Percentiles rank a stretch among this genome's conserved stretches.
Evolutionary conservation across 1,284 basidiomycete species (phyloP).

Genomic region (Tranzscheliella williamsii): DNA sequence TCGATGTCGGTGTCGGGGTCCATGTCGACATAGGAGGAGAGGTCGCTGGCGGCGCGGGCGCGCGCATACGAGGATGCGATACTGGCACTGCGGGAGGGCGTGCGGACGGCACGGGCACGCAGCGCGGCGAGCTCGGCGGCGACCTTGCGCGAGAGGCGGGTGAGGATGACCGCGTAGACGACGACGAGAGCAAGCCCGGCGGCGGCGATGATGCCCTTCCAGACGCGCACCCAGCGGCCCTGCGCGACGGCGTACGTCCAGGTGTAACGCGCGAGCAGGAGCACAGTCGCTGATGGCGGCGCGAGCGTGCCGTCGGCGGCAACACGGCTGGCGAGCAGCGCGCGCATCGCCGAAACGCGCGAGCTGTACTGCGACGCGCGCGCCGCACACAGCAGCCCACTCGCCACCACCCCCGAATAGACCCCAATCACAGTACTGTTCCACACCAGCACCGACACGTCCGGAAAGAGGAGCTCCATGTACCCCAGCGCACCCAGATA

Average conservation of each 20-base stretch:
- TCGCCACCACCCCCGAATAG: background rate
- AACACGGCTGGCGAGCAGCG: background rate
- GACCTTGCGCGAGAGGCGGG: conserved; percentile 3
- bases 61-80: background rate
- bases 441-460: conserved; percentile 14
- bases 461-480: conserved; percentile 20
- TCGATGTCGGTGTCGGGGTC: background rate
- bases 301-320: background rate
- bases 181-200: conserved; percentile 1
- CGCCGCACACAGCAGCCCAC: background rate
- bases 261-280: conserved; percentile 1
- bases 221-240: conserved; percentile 3
- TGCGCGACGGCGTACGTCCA: background rate
- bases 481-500: conserved; percentile 23
- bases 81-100: background rate
- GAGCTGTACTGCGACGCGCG: background rate
- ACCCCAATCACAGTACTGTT: conserved; percentile 1
- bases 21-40: too few species aligned
- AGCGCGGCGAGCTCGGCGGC: conserved; percentile 9
- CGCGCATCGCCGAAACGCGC: background rate
- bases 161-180: conserved; percentile 5
- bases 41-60: too few species aligned
- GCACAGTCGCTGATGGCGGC: too few species aligned
- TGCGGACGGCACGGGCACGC: background rate
- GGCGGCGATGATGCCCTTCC: conserved; percentile 1